Base-by-base conservation (phyloP, 73 alveolate genomes). In the Paramecium sexaurelia region DNA sequence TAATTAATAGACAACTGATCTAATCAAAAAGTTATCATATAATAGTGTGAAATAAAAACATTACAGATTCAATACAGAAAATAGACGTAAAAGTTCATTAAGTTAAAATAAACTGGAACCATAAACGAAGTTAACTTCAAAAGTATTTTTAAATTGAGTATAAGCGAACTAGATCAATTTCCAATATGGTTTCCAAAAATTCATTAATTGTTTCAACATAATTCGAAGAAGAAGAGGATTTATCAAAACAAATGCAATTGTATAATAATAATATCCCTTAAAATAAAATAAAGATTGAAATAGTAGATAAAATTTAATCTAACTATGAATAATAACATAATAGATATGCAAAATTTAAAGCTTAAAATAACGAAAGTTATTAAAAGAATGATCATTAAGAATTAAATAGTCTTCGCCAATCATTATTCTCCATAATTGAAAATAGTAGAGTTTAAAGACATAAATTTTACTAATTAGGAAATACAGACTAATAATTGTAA, bases 181-280 rank as follows among this genome's bases (percentile, higher is more conserved):
- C 86, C 56, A 71, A 71, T 71, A 71, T 71, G 61, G 56, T 71
- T 71, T 71, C 86, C 37, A 71, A 71, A 71, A 32, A 71, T 71
- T 71, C 86, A 35, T n/a, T 71, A 35, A 32, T 29, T 13, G 27
- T 37, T 20, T 71, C 61, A 35, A 71, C 57, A 27, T 37, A 71
- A 71, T 71, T 27, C 13, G 86, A 37, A 29, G 57, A 71, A 35
- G 86, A 71, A 15, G 75, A 78, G 9, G 87, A 73, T 11, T 73
- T 19, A 22, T 33, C 57, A 10, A 73, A 73, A 17, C 17, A 15
- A 66, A 33, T 66, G 24, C 19, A 29, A 66, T 66, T 27, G 43
- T 10, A 73, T 73, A 33, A 33, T 73, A 33, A 33, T 32, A 73
- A 39, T 73, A 15, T 73, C 8, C 55, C 87, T 5, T 73, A 32